Conservation (phyloP, 768 basidiomycete genomes). For the Pholiota molesta region DNA sequence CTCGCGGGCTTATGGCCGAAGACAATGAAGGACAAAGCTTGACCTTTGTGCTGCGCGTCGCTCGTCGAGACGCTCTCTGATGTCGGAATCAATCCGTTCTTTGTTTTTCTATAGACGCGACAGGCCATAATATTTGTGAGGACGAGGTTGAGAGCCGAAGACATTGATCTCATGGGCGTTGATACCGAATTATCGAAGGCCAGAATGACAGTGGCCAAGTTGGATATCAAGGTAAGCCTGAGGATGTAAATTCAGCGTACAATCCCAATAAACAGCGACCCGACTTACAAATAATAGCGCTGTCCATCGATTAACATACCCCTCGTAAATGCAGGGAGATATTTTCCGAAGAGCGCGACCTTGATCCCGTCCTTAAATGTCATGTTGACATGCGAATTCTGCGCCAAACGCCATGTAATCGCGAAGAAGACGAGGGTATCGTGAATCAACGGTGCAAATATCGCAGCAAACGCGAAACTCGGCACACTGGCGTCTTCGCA, state of each 20-base stretch:
- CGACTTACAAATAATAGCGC: slow-evolving; percentile 11
- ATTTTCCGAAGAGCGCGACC: background rate
- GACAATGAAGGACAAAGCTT: too few species aligned
- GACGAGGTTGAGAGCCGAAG: background rate
- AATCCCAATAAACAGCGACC: background rate
- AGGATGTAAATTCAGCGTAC: background rate
- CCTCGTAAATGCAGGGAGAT: slow-evolving; percentile 7
- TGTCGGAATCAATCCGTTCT: background rate
- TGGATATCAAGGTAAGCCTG: background rate
- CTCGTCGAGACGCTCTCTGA: background rate
- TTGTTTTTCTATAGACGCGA: slow-evolving; percentile 6
- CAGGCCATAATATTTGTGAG: slow-evolving; percentile 4
- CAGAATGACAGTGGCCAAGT: background rate
- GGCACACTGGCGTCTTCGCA: background rate
- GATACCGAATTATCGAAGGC: background rate
- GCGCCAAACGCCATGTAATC: slow-evolving; percentile 6
- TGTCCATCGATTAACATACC: slow-evolving; percentile 11
- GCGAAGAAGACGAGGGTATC: background rate
- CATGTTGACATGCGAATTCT: background rate
- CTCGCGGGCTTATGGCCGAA: too few species aligned
- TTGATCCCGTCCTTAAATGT: background rate
- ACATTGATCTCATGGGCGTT: background rate
- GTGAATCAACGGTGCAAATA: slow-evolving; percentile 1
- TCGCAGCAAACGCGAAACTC: background rate
- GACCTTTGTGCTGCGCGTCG: too few species aligned